These are phyloP conservation scores for Chaetomium fimeti DNA, from an alignment of 495 filamentous ascomycete species.

Conservation along the genomic window DNA sequence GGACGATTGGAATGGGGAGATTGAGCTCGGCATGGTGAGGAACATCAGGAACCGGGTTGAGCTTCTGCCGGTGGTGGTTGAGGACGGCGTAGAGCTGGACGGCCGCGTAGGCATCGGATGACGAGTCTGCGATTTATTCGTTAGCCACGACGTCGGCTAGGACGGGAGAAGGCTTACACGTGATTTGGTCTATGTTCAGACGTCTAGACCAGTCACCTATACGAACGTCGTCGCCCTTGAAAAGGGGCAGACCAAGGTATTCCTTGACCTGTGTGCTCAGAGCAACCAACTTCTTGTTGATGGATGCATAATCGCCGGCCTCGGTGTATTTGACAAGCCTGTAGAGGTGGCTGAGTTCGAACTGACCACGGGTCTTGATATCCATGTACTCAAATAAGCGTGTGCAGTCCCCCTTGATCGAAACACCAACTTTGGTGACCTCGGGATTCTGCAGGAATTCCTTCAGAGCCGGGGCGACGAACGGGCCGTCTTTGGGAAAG, in stretches of 20 bases:
- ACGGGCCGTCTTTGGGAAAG: constrained; percentile 53
- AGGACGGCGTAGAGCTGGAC: constrained; percentile 69
- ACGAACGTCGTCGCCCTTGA: constrained; percentile 67
- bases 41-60: constrained; percentile 67
- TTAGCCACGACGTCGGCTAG: constrained; percentile 17
- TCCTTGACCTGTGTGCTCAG: constrained; percentile 68
- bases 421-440: constrained; percentile 76
- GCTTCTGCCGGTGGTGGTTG: constrained; percentile 60
- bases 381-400: constrained; percentile 64
- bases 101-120: constrained; percentile 78
- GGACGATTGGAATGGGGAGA: constrained; percentile 55
- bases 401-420: constrained; percentile 69
- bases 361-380: constrained; percentile 61
- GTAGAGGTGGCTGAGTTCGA: constrained; percentile 80
- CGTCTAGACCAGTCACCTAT: constrained; percentile 66
- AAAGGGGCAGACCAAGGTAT: constrained; percentile 71
- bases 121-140: constrained; percentile 59
- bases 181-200: constrained; percentile 63
- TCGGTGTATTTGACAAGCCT: constrained; percentile 65
- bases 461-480: constrained; percentile 69
- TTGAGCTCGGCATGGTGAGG: constrained; percentile 66
- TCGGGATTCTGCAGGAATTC: constrained; percentile 66
- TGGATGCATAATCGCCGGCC: constrained; percentile 45
- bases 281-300: constrained; percentile 66
- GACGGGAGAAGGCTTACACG: constrained; percentile 55